A percentile compares a stretch with the other conserved stretches of the same genome.
These are phyloP conservation scores for Cyclocybe aegerita DNA, from an alignment of 768 basidiomycete species.

Conservation along the genomic window DNA sequence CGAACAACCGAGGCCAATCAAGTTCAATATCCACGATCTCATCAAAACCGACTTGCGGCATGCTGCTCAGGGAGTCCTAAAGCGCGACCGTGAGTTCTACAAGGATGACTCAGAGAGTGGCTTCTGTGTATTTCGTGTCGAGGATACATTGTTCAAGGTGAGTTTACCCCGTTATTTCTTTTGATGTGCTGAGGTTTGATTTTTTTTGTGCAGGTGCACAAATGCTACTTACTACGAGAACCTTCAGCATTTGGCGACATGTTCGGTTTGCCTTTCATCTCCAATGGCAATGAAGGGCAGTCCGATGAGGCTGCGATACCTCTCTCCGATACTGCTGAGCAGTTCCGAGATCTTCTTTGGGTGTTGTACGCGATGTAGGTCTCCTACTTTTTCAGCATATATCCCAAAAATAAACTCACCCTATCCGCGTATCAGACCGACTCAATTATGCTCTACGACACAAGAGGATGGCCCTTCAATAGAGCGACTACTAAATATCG, in stretches of 20 bases:
- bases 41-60: slow-evolving; percentile 16
- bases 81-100: slow-evolving; percentile 34
- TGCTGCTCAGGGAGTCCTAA: slow-evolving; percentile 16
- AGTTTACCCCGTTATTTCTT: slow-evolving; percentile 8
- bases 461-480: slow-evolving; percentile 23
- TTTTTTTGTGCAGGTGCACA: slow-evolving; percentile 37
- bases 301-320: slow-evolving; percentile 32
- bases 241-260: slow-evolving; percentile 43
- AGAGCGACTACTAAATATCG: slow-evolving; percentile 46
- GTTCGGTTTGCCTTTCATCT: slow-evolving; percentile 32
- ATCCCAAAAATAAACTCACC: not conserved
- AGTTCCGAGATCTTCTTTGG: slow-evolving; percentile 51
- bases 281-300: slow-evolving; percentile 22
- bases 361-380: slow-evolving; percentile 48
- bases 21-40: slow-evolving; percentile 17
- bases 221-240: slow-evolving; percentile 39
- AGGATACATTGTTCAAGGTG: slow-evolving; percentile 66
- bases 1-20: slow-evolving; percentile 9
- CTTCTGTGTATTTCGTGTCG: slow-evolving; percentile 60
- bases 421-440: slow-evolving; percentile 26
- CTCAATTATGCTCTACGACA: slow-evolving; percentile 31
- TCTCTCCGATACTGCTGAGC: slow-evolving; percentile 40
- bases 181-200: not conserved
- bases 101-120: slow-evolving; percentile 37
- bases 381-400: not conserved